Base-by-base conservation (phyloP, 139 green algal genomes). In the Coccomyxa sp. region DNA sequence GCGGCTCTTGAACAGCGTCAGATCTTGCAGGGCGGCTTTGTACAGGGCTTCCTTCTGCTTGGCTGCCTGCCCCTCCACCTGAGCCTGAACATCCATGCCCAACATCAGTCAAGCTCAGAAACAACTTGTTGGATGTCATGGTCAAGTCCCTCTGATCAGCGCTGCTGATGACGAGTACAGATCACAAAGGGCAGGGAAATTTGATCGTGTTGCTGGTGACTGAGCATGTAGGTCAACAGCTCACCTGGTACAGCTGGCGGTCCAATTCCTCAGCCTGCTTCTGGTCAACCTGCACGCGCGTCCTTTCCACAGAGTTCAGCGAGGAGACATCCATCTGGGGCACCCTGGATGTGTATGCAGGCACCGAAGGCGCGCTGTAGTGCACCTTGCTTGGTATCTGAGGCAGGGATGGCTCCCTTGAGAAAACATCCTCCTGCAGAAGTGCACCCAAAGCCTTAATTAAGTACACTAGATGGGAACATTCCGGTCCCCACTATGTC, bases 1-100 rank as follows among this genome's bases (percentile, higher is more conserved):
- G 32, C 87, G 82, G 79, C 87, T 91, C 82, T 93, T 94, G 88
- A 94, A 96, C 45, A 96, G 79, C 45, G 88, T 89, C 15, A 96
- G 84, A 81, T 95, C 88, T 85, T 91, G 86, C 83, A 92, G 60
- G 14, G 86, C 85, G 38, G 82, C 31, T 79, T 87, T 76, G 82
- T 86, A 92, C 28, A 87, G 83, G 21, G 81, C 82, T 58, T 84
- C 83, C 82, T 85, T 88, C 58, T 75, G 38, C 81, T 86, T 74
- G 16, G 79, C 79, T 23, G 38, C 63, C 81, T 89, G 68, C 11
- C 67, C 59, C 13, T 60, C 63, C 74, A 60, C 27, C 63, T 88
- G 67, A 0, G 77, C 76, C 85, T 88, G 79, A 51, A 51, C 38
- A 51, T 7, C 38, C 82, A 82, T 0, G 18, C 28, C n/a, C 25